A percentile compares a stretch with the other conserved stretches of the same genome.
Conservation (phyloP, 2,329 filamentous ascomycete species). For the Xylaria sp. region DNA sequence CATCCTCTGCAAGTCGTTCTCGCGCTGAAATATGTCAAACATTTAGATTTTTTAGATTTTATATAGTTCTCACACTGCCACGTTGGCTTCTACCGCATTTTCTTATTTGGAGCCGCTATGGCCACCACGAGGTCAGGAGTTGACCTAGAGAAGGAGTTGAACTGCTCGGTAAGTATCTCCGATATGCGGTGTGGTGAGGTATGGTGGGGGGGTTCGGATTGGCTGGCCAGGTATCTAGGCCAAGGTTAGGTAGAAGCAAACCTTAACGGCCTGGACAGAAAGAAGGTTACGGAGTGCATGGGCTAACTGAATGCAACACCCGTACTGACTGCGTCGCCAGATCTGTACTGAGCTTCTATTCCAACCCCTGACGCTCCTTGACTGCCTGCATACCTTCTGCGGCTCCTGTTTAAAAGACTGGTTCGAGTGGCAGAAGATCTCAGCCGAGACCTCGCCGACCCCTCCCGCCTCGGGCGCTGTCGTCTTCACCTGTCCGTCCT, state of each 20-base stretch:
- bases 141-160: conserved; percentile 93
- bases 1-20: conserved; percentile 13
- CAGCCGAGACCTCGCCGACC: conserved; percentile 62
- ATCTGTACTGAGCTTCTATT: conserved; percentile 97
- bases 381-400: conserved; percentile 96
- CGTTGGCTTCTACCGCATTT: neutral
- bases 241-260: neutral
- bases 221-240: neutral
- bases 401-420: conserved; percentile 95
- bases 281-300: neutral
- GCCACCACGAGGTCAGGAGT: conserved; percentile 63
- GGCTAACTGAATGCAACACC: neutral
- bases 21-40: neutral
- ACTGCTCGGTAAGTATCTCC: conserved; percentile 81
- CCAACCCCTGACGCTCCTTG: conserved; percentile 88
- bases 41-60: conserved; percentile 15
- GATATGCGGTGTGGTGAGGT: conserved; percentile 32
- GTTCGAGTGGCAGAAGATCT: conserved; percentile 83
- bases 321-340: conserved; percentile 58
- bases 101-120: conserved; percentile 53
- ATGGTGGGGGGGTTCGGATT: neutral
- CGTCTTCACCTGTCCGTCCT: conserved; percentile 90
- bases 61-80: conserved; percentile 2
- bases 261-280: neutral
- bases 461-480: conserved; percentile 60